A percentile compares a stretch with the other conserved stretches of the same genome.
phyloP scores from a whole-genome alignment of 2,329 filamentous ascomycete species.

The Diplodia corticola region DNA sequence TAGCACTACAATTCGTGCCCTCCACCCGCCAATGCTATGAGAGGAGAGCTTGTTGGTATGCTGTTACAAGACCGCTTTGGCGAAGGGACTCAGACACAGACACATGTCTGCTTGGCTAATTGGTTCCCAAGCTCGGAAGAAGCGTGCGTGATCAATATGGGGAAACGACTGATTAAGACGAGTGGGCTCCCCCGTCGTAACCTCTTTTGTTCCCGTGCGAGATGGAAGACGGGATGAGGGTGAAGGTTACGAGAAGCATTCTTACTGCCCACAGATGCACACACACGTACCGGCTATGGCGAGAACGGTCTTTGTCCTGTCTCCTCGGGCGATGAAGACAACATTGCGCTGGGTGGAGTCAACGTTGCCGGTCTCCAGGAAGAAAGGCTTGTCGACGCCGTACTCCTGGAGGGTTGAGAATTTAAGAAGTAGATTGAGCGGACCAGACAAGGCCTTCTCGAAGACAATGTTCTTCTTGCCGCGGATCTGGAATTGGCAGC shows the following conservation, averaged over 20 bases:
- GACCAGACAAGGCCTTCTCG: constrained; percentile 85
- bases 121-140: constrained; percentile 18
- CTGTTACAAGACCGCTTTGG: constrained; percentile 4
- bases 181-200: constrained; percentile 55
- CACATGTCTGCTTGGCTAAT: constrained; percentile 7
- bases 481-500: constrained; percentile 67
- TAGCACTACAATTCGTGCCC: constrained; percentile 43
- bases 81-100: constrained; percentile 14
- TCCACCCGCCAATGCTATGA: not conserved
- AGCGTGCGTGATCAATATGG: constrained; percentile 46
- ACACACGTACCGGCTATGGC: constrained; percentile 74
- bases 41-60: constrained; percentile 18
- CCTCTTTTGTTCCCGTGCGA: constrained; percentile 61
- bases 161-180: constrained; percentile 59
- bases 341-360: constrained; percentile 94
- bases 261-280: constrained; percentile 16
- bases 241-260: not conserved
- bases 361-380: constrained; percentile 92
- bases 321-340: constrained; percentile 87
- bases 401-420: constrained; percentile 95
- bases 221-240: not conserved
- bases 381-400: constrained; percentile 96
- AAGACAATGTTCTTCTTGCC: constrained; percentile 98
- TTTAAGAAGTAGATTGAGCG: constrained; percentile 88
- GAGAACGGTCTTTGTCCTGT: constrained; percentile 81